Evolutionary conservation across 2,329 filamentous ascomycete species (phyloP), one percentile per base, ranked within the genome.

Genomic region (Claviceps sorghi): DNA sequence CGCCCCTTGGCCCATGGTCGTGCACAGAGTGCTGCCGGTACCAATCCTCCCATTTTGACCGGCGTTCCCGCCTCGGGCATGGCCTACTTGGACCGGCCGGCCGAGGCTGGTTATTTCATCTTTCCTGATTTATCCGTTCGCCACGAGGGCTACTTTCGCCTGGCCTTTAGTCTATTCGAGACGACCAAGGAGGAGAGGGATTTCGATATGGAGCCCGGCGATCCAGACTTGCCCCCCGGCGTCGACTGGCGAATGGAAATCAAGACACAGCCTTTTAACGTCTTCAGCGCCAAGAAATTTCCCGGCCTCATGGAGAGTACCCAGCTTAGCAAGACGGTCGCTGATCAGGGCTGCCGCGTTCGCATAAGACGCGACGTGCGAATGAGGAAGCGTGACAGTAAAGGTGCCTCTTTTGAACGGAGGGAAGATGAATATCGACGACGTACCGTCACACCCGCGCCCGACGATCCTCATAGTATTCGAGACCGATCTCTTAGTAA

Each of bases 211-310:
- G 74, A 68, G 59, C 68, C 60, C 36, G 60, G 62, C 43, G 67
- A 71, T 55, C 48, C 72, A 64, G 67, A 76, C 61, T 69, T 84
- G n/a, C 64, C 64, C 4, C 63, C 63, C 0, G 69, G 68, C 54
- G 86, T 95, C 57, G 84, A 89, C 62, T 91, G 88, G 71, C 80
- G 90, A 51, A 80, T 96, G 70, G 88, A 95, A 67, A 86, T 96
- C 61, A 89, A 91, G 73, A 95, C 93, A 0, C 71, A 77, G 13
- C 82, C 87, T 0, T 97, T 98, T 67, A 83, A 80, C 48, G 93
- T 97, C 43, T 97, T 79, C 72, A 96, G 90, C 61, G 93, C 93
- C 50, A 98, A 97, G 82, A 97, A 96, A 72, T 98, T 98, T 71
- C 93, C 93, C 17, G 93, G 91, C 19, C 73, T 97, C 54, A 84